Base-by-base conservation (phyloP, 768 basidiomycete species). In the Leucocoprinus sp. region DNA sequence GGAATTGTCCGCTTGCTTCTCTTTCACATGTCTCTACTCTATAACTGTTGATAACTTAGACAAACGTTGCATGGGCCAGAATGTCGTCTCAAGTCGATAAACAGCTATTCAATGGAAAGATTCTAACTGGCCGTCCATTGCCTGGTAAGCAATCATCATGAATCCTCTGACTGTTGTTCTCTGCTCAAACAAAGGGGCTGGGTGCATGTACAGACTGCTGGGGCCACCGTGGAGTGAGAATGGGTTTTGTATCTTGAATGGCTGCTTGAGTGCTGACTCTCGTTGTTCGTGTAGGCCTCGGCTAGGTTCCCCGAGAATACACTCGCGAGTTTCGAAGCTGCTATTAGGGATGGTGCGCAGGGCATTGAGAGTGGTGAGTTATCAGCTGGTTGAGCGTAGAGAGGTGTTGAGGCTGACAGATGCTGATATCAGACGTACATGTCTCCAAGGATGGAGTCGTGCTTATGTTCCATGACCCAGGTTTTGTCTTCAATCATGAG, bases 291-390 rank as follows among this genome's bases (percentile, higher is more conserved):
- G 45, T 55, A 92, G 90, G 92, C 92, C 31, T 92, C 89, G n/a
- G 78, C 86, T 18, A 70, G 75, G 11, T 91, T 76, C 63, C 90
- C 91, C 2, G 95, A 98, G 66, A 98, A 98, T 70, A 95, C 93
- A 37, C 76, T 93, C 50, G 90, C 89, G 28, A 91, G 88, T 66
- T 98, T 98, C 65, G 82, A 90, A 60, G 88, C 87, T 50, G 95
- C 95, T 58, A 91, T 96, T 50, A 80, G 81, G 36, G 93, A 96
- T 67, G 95, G 95, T 48, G 84, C 92, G 35, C 92, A 99, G 61
- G 93, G 74, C 54, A 95, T 99, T 57, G 95, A 99, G 76, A 93
- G 89, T 61, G 93, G 95, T 96, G 92, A 66, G 78, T 66, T n/a
- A 6, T 15, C 27, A 8, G 22, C 17, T 17, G n/a, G 4, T 11